phyloP scores from a whole-genome alignment of 2,329 filamentous ascomycete species.

The Bipolaris gigantea region DNA sequence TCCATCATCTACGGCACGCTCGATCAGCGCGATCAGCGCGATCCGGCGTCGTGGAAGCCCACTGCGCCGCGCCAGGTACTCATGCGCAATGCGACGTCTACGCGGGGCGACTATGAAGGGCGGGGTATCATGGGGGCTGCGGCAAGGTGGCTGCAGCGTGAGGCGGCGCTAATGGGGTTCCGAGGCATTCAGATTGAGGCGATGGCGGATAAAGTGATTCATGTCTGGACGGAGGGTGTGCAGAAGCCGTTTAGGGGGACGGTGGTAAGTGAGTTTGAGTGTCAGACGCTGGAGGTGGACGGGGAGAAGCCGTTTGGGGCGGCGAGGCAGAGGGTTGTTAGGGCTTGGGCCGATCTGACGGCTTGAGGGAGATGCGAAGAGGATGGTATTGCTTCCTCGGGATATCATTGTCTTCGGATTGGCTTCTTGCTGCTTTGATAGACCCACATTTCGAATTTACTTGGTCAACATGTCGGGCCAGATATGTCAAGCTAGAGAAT shows the following conservation, averaged over 20 bases:
- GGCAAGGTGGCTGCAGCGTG: slow-evolving; percentile 45
- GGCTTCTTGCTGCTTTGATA: not conserved
- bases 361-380: not conserved
- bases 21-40: slow-evolving; percentile 22
- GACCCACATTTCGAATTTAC: no score
- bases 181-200: slow-evolving; percentile 44
- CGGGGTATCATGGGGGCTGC: slow-evolving; percentile 39
- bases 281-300: slow-evolving; percentile 26
- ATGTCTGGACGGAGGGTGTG: slow-evolving; percentile 33
- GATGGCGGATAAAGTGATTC: slow-evolving; percentile 33
- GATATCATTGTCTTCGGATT: not conserved
- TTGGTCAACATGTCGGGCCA: no score
- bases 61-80: slow-evolving; percentile 36
- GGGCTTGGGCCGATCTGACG: slow-evolving; percentile 32
- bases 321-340: slow-evolving; percentile 27
- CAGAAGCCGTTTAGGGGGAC: slow-evolving; percentile 28
- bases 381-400: not conserved
- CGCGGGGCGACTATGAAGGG: slow-evolving; percentile 42
- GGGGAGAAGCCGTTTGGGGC: slow-evolving; percentile 30
- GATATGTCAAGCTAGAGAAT: no score
- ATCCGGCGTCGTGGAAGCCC: slow-evolving; percentile 33
- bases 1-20: slow-evolving; percentile 27
- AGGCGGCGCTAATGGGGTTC: slow-evolving; percentile 39
- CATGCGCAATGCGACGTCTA: slow-evolving; percentile 44
- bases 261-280: slow-evolving; percentile 29